Evolutionary conservation across 805 yeast genomes (phyloP).

Genomic region (Nakazawaea ernobii): DNA sequence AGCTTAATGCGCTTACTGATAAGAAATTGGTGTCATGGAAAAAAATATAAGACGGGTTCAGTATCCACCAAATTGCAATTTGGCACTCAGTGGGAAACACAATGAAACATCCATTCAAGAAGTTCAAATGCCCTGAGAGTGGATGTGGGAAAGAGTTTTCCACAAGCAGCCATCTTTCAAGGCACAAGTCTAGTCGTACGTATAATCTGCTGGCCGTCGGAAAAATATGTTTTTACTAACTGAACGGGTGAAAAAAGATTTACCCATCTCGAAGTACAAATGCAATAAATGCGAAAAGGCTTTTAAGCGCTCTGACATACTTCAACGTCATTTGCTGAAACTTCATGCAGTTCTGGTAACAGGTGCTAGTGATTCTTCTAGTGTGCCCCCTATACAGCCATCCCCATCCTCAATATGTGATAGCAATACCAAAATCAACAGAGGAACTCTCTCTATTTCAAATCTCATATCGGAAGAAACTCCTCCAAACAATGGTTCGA

Average conservation of each 20-base stretch:
- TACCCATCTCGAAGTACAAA: background rate
- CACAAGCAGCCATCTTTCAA: slow-evolving; percentile 3
- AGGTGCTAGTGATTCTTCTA: no score
- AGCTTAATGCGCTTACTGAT: no score
- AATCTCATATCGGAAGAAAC: background rate
- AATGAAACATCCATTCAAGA: slow-evolving; percentile 1
- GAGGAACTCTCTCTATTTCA: background rate
- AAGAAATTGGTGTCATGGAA: no score
- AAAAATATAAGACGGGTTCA: background rate
- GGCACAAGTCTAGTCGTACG: slow-evolving; percentile 4
- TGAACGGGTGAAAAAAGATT: background rate
- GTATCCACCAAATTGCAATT: background rate
- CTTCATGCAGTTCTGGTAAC: background rate
- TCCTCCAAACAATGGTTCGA: background rate
- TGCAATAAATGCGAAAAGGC: slow-evolving; percentile 9
- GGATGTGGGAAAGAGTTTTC: slow-evolving; percentile 2
- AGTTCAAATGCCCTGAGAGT: slow-evolving; percentile 1
- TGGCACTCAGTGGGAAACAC: background rate
- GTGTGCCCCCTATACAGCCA: no score
- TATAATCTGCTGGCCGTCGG: background rate
- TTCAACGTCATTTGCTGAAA: slow-evolving; percentile 8
- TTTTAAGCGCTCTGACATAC: slow-evolving; percentile 11
- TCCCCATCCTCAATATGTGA: background rate
- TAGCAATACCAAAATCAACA: background rate
- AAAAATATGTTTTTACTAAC: background rate